Evolutionary conservation across 495 filamentous ascomycete genomes (phyloP), one percentile per base, ranked within the genome.

Genomic region (Podospora sp.): DNA sequence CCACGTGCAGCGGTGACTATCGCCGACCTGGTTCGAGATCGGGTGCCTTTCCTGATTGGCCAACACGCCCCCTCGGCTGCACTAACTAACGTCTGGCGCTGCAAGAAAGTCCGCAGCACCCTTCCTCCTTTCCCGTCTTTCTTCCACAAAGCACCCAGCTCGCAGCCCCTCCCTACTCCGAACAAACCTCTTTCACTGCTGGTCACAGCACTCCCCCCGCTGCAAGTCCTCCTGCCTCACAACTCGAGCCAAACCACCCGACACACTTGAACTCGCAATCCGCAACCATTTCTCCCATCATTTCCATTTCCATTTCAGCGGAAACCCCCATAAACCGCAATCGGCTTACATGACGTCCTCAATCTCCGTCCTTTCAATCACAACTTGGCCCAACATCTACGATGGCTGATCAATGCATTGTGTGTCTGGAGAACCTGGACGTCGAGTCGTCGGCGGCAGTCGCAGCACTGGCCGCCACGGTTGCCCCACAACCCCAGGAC

Each of bases 331-430:
- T 18, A 6, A 46, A 18, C 40, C 16, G 40, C 40, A 46, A 46
- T 46, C 40, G 40, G 40, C 40, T 76, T 80, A 76, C 73, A 82
- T 80, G 76, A 78, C 67, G 79, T 73, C 74, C 64, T 72, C 63
- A 68, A 59, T 20, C 63, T n/a, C 25, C 11, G 33, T 20, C 49
- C 40, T 65, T 29, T 51, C 62, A 25, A 55, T 63, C 50, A 65
- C 29, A 57, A 50, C 51, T 27, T 66, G 66, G 40, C 60, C 60
- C 51, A 25, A 61, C 62, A 71, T 66, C 65, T 63, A 75, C 40
- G 75, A 94, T 95, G 93, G 91, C 91, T 82, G 93, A 96, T 78
- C 92, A 92, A 73, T 97, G 93, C 84, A 97, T 96, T 82, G 91
- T 97, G 77, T 97, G 94, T 87, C 87, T 97, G 79, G 92, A 94